phyloP scores from a whole-genome alignment of 192 early-diverging fungal genomes.

The Coemansia erecta region DNA sequence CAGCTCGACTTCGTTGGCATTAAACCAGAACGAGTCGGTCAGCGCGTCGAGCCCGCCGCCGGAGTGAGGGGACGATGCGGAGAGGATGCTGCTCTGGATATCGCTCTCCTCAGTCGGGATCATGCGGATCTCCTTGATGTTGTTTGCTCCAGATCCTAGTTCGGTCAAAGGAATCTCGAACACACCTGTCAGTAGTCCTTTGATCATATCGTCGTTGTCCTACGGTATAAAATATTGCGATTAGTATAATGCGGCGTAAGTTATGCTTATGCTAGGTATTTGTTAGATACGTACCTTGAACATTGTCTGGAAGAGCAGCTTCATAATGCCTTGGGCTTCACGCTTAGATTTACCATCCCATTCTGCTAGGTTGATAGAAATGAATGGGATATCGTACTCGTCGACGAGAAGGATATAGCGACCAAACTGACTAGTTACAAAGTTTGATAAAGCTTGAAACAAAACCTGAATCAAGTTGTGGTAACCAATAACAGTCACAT shows the following conservation, averaged over 20 bases:
- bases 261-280: too few relatives aligned
- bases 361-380: constrained; percentile 11
- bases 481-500: not conserved
- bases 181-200: constrained; percentile 36
- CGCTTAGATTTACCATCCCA: constrained; percentile 21
- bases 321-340: constrained; percentile 12
- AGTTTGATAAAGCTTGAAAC: constrained; percentile 15
- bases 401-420: constrained; percentile 38
- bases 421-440: constrained; percentile 14
- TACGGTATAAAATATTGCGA: not conserved
- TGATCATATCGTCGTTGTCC: constrained; percentile 22
- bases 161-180: constrained; percentile 44
- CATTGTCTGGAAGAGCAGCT: constrained; percentile 28
- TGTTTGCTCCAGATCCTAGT: constrained; percentile 41
- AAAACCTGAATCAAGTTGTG: not conserved
- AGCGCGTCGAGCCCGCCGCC: constrained; percentile 28
- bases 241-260: too few relatives aligned
- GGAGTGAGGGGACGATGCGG: constrained; percentile 19
- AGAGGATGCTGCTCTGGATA: constrained; percentile 21
- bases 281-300: constrained; percentile 23
- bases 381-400: constrained; percentile 49
- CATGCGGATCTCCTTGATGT: constrained; percentile 40
- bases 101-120: constrained; percentile 29
- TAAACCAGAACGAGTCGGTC: constrained; percentile 38
- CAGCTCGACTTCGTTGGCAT: constrained; percentile 30